Evolutionary conservation across 306 rosid species (phyloP).

Genomic region (Pachyrhizus erosus): DNA sequence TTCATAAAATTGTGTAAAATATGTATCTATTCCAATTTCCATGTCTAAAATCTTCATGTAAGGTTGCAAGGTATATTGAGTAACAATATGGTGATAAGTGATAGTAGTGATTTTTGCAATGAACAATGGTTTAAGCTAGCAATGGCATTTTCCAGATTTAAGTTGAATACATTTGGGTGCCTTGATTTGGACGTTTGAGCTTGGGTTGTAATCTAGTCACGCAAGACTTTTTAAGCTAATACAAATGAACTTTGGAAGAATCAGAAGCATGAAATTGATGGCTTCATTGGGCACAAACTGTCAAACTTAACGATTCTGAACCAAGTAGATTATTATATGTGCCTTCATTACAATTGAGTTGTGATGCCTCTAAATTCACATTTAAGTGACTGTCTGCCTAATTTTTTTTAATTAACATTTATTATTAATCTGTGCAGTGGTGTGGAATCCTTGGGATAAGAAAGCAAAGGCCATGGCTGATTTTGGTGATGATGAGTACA

Average conservation of each 20-base stretch:
- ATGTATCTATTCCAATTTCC: slow-evolving; percentile 2
- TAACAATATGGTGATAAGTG: not conserved
- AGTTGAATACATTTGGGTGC: slow-evolving; percentile 31
- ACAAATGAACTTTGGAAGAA: slow-evolving; percentile 8
- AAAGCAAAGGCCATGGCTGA: slow-evolving; percentile 94
- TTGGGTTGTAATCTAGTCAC: not conserved
- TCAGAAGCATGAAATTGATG: slow-evolving; percentile 35
- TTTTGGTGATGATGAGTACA: slow-evolving; percentile 98
- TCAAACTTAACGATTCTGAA: slow-evolving; percentile 9
- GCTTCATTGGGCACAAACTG: slow-evolving; percentile 1
- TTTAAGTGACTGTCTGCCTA: slow-evolving; percentile 1
- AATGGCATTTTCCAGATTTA: slow-evolving; percentile 12
- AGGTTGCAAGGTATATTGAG: slow-evolving; percentile 6
- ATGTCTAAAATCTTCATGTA: slow-evolving; percentile 15
- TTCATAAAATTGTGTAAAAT: slow-evolving; percentile 11
- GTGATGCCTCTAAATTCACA: not conserved
- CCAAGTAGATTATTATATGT: not conserved
- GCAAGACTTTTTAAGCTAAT: slow-evolving; percentile 3
- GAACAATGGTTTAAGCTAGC: slow-evolving; percentile 31
- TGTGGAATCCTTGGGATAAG: slow-evolving; percentile 99
- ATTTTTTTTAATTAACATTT: not conserved
- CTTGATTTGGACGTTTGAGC: slow-evolving; percentile 7
- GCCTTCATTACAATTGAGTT: slow-evolving; percentile 24
- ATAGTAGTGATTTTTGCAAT: slow-evolving; percentile 5
- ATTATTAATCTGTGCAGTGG: slow-evolving; percentile 63